Percentiles rank a stretch among this genome's conserved stretches.
Evolutionary conservation across 2,329 filamentous ascomycete species (phyloP).

Genomic region (Cercospora beticola): DNA sequence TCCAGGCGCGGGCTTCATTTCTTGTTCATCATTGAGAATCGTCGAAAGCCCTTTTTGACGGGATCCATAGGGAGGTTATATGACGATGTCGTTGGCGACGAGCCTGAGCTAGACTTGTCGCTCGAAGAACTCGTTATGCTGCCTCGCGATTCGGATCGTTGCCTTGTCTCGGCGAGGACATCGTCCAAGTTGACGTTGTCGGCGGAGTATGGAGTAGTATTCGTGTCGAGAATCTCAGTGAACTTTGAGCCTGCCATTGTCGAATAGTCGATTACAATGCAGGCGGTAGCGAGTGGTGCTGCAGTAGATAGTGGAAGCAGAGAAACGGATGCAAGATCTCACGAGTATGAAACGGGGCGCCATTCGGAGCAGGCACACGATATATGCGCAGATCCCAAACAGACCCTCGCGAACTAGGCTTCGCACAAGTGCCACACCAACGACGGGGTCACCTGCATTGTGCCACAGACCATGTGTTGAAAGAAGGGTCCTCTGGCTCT

Average conservation of each 20-base stretch:
- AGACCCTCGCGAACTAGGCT: slow-evolving; percentile 9
- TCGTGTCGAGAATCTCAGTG: slow-evolving; percentile 39
- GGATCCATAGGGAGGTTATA: slow-evolving; percentile 12
- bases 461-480: slow-evolving; percentile 1
- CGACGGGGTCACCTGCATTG: slow-evolving; percentile 3
- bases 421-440: slow-evolving; percentile 4
- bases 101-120: slow-evolving; percentile 20
- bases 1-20: background rate
- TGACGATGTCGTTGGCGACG: slow-evolving; percentile 15
- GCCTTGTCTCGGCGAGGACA: slow-evolving; percentile 36
- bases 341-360: background rate
- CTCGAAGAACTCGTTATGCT: slow-evolving; percentile 24
- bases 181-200: slow-evolving; percentile 40
- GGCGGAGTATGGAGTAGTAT: slow-evolving; percentile 33
- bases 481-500: background rate
- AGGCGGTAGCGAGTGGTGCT: background rate
- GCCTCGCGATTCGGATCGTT: slow-evolving; percentile 33
- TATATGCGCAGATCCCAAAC: slow-evolving; percentile 12
- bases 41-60: slow-evolving; percentile 21
- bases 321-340: background rate
- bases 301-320: background rate
- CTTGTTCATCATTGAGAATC: slow-evolving; percentile 24
- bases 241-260: slow-evolving; percentile 40
- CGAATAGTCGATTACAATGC: background rate
- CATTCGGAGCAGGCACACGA: slow-evolving; percentile 5